phyloP scores from a whole-genome alignment of 177 flowering plant genomes.

The Vitis hybrid region DNA sequence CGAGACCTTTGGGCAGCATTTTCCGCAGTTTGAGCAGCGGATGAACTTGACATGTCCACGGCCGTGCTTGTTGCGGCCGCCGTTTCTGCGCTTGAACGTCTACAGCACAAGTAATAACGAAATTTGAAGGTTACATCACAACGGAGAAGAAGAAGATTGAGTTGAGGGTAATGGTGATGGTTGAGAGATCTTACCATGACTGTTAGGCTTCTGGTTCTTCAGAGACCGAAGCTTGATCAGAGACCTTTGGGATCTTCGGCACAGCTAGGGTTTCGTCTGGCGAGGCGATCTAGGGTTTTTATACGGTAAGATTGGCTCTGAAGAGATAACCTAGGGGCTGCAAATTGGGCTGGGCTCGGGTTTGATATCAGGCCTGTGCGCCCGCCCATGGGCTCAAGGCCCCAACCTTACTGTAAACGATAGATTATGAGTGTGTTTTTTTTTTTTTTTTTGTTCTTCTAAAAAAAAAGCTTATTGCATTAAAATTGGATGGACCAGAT shows the following conservation, averaged over 20 bases:
- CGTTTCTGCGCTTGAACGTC: conserved; percentile 97
- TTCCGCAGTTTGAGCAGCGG: conserved; percentile 96
- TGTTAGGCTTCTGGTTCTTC: neutral
- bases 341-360: no score
- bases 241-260: neutral
- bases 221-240: neutral
- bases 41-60: conserved; percentile 90
- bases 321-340: no score
- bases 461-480: no score
- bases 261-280: no score
- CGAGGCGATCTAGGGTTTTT: no score
- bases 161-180: neutral
- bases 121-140: neutral
- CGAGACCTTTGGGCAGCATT: conserved; percentile 91
- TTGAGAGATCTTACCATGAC: neutral
- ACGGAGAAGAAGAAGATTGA: neutral
- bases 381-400: no score
- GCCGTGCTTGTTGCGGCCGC: conserved; percentile 97
- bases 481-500: no score
- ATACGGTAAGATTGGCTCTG: no score
- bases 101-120: neutral
- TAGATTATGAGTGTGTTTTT: no score
- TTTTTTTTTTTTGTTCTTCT: no score
- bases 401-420: no score
- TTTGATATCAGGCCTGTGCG: no score